Evolutionary conservation across 306 rosid species (phyloP), one percentile per base, ranked within the genome.

Genomic region (Luffa acutangula): DNA sequence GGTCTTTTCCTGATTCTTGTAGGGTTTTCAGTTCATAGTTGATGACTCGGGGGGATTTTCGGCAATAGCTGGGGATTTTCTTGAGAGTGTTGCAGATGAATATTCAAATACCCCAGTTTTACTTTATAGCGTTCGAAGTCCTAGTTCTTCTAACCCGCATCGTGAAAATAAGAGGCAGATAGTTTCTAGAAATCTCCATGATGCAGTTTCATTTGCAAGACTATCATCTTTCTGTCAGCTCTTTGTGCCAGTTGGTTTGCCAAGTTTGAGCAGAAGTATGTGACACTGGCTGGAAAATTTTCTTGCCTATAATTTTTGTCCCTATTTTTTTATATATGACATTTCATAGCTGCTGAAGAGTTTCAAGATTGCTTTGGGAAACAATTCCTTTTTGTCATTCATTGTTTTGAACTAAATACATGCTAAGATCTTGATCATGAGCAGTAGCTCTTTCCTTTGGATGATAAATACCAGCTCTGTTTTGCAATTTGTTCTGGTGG

Each of bases 21-120:
- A 94, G 98, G 98, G 98, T 62, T 88, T 94, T 85, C 98, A 94
- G 83, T 94, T 92, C 79, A 43, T 89, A 48, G 88, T 92, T 79
- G 96, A 92, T 15, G 93, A 92, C 78, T 89, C 97, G 0, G 97
- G 97, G 63, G 98, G 98, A 80, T 94, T 94, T 90, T 91, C 98
- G 64, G 84, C 97, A 43, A 75, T 92, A 77, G 97, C 95, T 83
- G 82, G 84, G 37, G 98, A 91, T 75, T 82, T 91, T 83, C 85
- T 92, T 20, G 98, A 94, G 90, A 89, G 83, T 62, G 87, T 92
- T 86, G 97, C 82, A 18, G 98, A 92, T 81, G 97, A 92, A 67
- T 94, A 92, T 79, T 65, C 90, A n/a, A 92, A 85, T 81, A 83
- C 77, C 56, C 96, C 97, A 60, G 85, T 91, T 49, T 77, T 92